Base-by-base conservation (phyloP, 495 filamentous ascomycete species). In the Xylaria palmicola region DNA sequence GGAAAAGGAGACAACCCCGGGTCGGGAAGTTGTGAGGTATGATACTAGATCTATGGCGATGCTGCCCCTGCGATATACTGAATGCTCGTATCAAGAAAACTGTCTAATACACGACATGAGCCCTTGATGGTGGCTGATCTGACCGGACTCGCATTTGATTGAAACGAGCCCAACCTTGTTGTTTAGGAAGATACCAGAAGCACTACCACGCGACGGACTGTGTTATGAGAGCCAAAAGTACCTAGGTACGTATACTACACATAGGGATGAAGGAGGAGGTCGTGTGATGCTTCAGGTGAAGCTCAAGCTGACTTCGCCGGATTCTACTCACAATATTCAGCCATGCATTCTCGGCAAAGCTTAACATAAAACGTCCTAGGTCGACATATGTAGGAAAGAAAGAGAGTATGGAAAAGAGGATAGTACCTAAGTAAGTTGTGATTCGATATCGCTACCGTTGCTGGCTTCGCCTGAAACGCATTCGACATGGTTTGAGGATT, bases 221-320 rank as follows among this genome's bases (percentile, higher is more conserved):
- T 39, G 53, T 26, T 24, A 30, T 2, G 26, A 39, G n/a, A 37
- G 26, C 37, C n/a, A 32, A 43, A 10, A n/a, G 34, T 39, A n/a
- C 20, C 27, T 20, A 5, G 13, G 37, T 27, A 22, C 29, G 15
- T 6, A 45, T 15, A 55, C 5, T 37, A 57, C 13, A 12, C 17
- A 57, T 1, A 26, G 10, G 22, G 7, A n/a, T 10, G 17, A 55
- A 36, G 51, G 4, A 36, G 22, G 32, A 5, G 9, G 39, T 44
- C 43, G 37, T 44, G 20, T 40, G 22, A 37, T 55, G 53, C 37
- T 32, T 56, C 53, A 56, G 39, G 53, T 43, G 53, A 56, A 13
- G 39, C 53, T 56, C 27, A 27, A 20, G 27, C 15, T 8, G 6
- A 44, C 15, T 13, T 27, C n/a, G 29, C 40, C 7, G n/a, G n/a